A percentile compares a stretch with the other conserved stretches of the same genome.
These are phyloP conservation scores for Yamadazyma kanchanaburiensis DNA, from an alignment of 1,139 yeast species.

Conservation along the genomic window DNA sequence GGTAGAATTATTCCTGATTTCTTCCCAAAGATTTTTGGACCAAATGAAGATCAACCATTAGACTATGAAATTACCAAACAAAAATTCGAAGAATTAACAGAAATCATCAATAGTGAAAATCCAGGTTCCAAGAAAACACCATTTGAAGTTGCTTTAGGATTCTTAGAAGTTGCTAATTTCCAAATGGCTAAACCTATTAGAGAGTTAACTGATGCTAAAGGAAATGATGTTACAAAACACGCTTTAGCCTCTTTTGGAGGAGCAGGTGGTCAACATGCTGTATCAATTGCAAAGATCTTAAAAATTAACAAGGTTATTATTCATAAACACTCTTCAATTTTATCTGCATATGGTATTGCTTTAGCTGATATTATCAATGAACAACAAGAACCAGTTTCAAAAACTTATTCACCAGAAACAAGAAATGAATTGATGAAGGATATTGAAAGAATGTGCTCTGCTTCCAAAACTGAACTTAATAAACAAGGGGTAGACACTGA, in stretches of 20 bases:
- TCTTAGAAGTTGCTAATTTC: slow-evolving; percentile 19
- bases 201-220: slow-evolving; percentile 20
- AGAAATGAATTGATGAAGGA: slow-evolving; percentile 11
- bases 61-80: slow-evolving; percentile 35
- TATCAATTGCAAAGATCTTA: slow-evolving; percentile 17
- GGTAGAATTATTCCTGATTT: slow-evolving; percentile 49
- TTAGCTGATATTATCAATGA: slow-evolving; percentile 19
- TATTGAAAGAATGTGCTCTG: slow-evolving; percentile 9
- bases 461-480: slow-evolving; percentile 7
- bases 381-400: slow-evolving; percentile 17
- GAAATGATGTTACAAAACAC: slow-evolving; percentile 19
- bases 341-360: slow-evolving; percentile 21
- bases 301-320: slow-evolving; percentile 17
- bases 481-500: slow-evolving; percentile 18
- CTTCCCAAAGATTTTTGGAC: slow-evolving; percentile 55
- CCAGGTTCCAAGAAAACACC: slow-evolving; percentile 22
- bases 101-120: slow-evolving; percentile 36
- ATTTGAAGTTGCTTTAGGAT: slow-evolving; percentile 19
- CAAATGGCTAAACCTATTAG: slow-evolving; percentile 21
- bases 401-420: slow-evolving; percentile 7
- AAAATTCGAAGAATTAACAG: slow-evolving; percentile 40
- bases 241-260: slow-evolving; percentile 20
- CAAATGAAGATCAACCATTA: slow-evolving; percentile 45
- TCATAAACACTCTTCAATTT: slow-evolving; percentile 19
- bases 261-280: slow-evolving; percentile 23